These are phyloP conservation scores for Colletotrichum sp. DNA, from an alignment of 2,329 filamentous ascomycete genomes.

Conservation along the genomic window DNA sequence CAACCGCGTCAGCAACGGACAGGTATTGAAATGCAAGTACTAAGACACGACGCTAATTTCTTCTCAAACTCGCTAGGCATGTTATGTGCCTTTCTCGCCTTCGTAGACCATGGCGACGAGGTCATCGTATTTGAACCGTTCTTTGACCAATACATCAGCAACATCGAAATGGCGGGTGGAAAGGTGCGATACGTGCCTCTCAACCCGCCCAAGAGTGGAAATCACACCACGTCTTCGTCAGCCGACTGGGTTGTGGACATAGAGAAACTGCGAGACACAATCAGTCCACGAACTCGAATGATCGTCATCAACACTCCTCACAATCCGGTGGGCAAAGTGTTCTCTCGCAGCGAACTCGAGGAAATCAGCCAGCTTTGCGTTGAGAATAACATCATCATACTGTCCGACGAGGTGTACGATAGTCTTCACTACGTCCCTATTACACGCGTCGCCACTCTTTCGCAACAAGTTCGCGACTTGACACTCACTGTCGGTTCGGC, in stretches of 20 bases:
- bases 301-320: conserved; percentile 87
- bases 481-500: conserved; percentile 95
- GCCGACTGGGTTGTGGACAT: conserved; percentile 90
- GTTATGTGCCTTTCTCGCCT: conserved; percentile 97
- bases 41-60: too few species aligned
- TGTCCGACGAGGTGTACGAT: conserved; percentile 94
- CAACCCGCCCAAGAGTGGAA: conserved; percentile 83
- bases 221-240: conserved; percentile 80
- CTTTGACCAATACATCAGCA: conserved; percentile 98
- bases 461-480: conserved; percentile 84
- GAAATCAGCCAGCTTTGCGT: conserved; percentile 88
- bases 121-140: conserved; percentile 99
- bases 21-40: not conserved
- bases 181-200: conserved; percentile 94
- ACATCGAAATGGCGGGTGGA: conserved; percentile 97
- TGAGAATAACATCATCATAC: conserved; percentile 91
- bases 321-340: conserved; percentile 97
- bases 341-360: conserved; percentile 81
- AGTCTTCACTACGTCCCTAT: conserved; percentile 95
- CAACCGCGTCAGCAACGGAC: not conserved
- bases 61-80: conserved; percentile 60
- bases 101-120: conserved; percentile 92
- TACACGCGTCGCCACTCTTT: conserved; percentile 90
- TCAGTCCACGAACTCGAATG: conserved; percentile 93
- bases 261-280: conserved; percentile 77